A percentile compares a stretch with the other conserved stretches of the same genome.
Conservation (phyloP, 805 yeast genomes). For the Alloascoidea africana region DNA sequence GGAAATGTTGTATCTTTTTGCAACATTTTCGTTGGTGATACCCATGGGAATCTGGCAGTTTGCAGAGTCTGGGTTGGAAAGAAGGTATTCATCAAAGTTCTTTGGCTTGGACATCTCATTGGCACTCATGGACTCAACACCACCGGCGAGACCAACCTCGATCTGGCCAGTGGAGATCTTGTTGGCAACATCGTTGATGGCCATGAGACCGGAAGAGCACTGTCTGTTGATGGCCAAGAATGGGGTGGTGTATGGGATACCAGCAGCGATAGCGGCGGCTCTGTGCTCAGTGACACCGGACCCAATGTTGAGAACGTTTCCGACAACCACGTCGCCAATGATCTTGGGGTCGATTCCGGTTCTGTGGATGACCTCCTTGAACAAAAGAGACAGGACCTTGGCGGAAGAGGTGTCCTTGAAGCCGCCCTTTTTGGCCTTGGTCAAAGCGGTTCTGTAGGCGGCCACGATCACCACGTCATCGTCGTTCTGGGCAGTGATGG, state of each 20-base stretch:
- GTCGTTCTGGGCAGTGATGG: slow-evolving; percentile 40
- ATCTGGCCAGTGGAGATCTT: slow-evolving; percentile 82
- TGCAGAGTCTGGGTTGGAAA: slow-evolving; percentile 32
- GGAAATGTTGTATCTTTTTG: slow-evolving; percentile 43
- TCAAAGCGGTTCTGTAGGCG: slow-evolving; percentile 82
- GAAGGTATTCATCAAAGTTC: slow-evolving; percentile 11
- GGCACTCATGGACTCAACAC: slow-evolving; percentile 57
- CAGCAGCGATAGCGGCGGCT: slow-evolving; percentile 85
- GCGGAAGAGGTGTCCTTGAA: slow-evolving; percentile 77
- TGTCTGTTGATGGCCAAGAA: slow-evolving; percentile 83
- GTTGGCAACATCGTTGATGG: slow-evolving; percentile 79
- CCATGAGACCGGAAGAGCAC: slow-evolving; percentile 89
- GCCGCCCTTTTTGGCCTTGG: slow-evolving; percentile 77
- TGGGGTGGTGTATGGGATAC: slow-evolving; percentile 68
- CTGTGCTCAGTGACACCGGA: slow-evolving; percentile 94
- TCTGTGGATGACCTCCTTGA: slow-evolving; percentile 43
- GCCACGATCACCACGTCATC: slow-evolving; percentile 85
- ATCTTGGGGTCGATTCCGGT: slow-evolving; percentile 33
- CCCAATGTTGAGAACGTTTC: slow-evolving; percentile 83
- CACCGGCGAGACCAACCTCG: slow-evolving; percentile 33
- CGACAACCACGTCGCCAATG: slow-evolving; percentile 78
- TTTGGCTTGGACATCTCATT: slow-evolving; percentile 35
- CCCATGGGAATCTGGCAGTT: slow-evolving; percentile 95
- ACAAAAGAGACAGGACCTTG: slow-evolving; percentile 53
- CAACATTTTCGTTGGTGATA: slow-evolving; percentile 85